A percentile compares a stretch with the other conserved stretches of the same genome.
Conservation (phyloP, 768 basidiomycete species). For the Candolleomyces aberdarensis region DNA sequence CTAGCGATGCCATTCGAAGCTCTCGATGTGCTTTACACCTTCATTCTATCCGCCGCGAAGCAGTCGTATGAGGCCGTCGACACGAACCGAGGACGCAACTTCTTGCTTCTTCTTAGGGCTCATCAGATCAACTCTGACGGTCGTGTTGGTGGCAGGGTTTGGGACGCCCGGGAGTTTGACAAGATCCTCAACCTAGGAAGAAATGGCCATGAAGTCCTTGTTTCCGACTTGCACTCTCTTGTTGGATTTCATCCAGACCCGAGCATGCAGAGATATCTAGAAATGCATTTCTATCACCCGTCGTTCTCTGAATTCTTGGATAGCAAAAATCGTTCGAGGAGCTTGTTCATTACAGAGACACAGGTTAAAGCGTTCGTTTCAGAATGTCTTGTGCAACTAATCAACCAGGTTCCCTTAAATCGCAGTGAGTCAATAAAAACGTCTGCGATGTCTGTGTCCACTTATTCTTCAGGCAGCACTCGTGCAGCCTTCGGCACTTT, state of each 20-base stretch:
- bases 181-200: neutral
- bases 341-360: neutral
- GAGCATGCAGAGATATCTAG: neutral
- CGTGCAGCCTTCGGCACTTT: too few relatives aligned
- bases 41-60: neutral
- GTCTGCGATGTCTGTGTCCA: too few relatives aligned
- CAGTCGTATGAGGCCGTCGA: neutral
- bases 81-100: neutral
- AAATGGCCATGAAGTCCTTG: too few relatives aligned
- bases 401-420: too few relatives aligned
- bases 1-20: neutral
- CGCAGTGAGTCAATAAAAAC: too few relatives aligned
- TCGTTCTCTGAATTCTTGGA: conserved; percentile 6
- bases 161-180: too few relatives aligned
- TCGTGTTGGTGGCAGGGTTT: too few relatives aligned
- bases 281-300: neutral
- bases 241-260: neutral
- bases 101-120: neutral
- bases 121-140: neutral
- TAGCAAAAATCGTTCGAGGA: neutral
- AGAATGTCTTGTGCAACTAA: too few relatives aligned
- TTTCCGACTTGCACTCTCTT: neutral
- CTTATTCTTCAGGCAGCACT: too few relatives aligned
- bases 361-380: neutral
- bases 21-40: neutral